A percentile compares a stretch with the other conserved stretches of the same genome.
Evolutionary conservation across 2,329 filamentous ascomycete species (phyloP).

Genomic region (Cladorrhinum sp.): DNA sequence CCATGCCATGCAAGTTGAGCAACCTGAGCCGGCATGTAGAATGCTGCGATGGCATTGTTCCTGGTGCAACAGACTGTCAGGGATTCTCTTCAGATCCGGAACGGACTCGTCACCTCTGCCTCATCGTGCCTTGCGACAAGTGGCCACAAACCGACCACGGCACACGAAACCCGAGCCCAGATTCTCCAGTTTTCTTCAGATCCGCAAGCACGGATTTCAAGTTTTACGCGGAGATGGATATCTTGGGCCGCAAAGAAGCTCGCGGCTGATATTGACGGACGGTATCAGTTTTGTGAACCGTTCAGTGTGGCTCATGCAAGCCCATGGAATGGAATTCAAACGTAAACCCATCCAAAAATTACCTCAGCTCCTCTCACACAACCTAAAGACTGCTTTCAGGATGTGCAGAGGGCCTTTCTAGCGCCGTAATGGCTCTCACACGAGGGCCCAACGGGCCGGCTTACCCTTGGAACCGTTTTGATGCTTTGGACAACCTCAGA

Average conservation of each 20-base stretch:
- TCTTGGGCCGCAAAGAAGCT: neutral
- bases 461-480: neutral
- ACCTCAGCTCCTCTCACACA: neutral
- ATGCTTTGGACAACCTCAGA: neutral
- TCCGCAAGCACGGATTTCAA: neutral
- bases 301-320: neutral
- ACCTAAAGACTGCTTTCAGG: neutral
- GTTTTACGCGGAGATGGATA: neutral
- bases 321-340: neutral
- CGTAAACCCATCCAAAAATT: neutral
- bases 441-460: neutral
- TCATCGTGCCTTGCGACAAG: slow-evolving; percentile 1
- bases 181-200: neutral
- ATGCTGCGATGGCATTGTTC: neutral
- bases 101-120: neutral
- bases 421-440: neutral
- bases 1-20: slow-evolving; percentile 4
- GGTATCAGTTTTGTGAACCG: neutral
- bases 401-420: neutral
- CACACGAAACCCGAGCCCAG: slow-evolving; percentile 4
- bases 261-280: neutral
- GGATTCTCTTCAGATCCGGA: neutral
- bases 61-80: slow-evolving; percentile 1
- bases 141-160: neutral
- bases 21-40: slow-evolving; percentile 2